These are phyloP conservation scores for Phytophthora ramorum DNA, from an alignment of 352 stramenopile species.

Conservation along the genomic window DNA sequence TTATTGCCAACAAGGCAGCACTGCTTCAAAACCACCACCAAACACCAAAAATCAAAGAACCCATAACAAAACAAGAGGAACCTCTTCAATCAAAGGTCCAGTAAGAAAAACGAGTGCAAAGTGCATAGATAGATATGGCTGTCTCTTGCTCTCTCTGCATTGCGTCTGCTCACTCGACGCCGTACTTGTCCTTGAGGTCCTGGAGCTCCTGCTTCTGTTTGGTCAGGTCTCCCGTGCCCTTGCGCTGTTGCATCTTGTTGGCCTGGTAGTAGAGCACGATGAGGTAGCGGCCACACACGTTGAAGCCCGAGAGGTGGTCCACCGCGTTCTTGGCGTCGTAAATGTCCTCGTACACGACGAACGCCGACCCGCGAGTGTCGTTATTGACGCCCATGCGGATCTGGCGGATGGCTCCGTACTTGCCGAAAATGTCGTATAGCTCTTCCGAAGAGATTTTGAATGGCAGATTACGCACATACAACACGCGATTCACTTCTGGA, in stretches of 20 bases:
- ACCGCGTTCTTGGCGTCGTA: constrained; percentile 99
- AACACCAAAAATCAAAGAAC: too few relatives aligned
- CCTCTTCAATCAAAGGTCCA: too few relatives aligned
- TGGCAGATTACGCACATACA: constrained; percentile 98
- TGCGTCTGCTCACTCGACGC: constrained; percentile 62
- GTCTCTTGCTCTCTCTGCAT: neutral
- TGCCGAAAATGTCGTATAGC: constrained; percentile 99
- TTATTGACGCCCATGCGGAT: constrained; percentile 93
- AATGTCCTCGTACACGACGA: constrained; percentile 99
- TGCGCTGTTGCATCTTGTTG: constrained; percentile 78
- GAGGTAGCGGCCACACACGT: constrained; percentile 98
- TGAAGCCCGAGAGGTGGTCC: constrained; percentile 99
- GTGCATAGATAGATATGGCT: neutral
- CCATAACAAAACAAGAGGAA: neutral
- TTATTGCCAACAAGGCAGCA: too few relatives aligned
- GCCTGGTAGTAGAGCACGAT: constrained; percentile 99
- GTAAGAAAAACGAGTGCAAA: too few relatives aligned
- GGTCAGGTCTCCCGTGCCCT: constrained; percentile 49
- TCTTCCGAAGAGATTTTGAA: constrained; percentile 99
- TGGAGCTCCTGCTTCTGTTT: constrained; percentile 85
- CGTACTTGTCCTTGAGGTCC: constrained; percentile 88
- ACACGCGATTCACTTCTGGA: constrained; percentile 98
- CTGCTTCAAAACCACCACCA: too few relatives aligned
- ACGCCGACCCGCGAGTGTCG: constrained; percentile 97
- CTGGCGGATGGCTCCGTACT: constrained; percentile 99